These are phyloP conservation scores for Triticum dicoccoides DNA, from an alignment of 176 grass and related monocot genomes.

Conservation along the genomic window DNA sequence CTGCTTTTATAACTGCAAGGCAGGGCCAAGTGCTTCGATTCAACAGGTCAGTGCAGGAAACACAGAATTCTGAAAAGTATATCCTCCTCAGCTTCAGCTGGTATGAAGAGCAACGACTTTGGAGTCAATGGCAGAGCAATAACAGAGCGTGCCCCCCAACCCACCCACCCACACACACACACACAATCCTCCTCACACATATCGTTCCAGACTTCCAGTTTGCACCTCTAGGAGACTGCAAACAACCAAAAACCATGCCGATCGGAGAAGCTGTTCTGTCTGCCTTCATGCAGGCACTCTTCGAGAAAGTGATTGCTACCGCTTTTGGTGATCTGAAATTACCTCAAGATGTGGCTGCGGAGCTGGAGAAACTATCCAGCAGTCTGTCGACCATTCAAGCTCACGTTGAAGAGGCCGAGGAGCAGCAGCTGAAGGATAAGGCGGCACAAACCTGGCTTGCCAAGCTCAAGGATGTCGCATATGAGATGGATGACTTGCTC, in stretches of 20 bases:
- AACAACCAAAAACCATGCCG: slow-evolving; percentile 33
- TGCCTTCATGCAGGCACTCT: slow-evolving; percentile 73
- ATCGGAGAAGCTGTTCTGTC: slow-evolving; percentile 55
- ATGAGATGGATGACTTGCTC: slow-evolving; percentile 73
- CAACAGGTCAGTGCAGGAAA: neutral
- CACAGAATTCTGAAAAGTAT: neutral
- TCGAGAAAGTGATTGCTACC: slow-evolving; percentile 57
- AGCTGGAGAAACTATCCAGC: slow-evolving; percentile 57
- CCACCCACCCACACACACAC: no score
- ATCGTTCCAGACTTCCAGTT: neutral
- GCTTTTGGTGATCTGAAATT: slow-evolving; percentile 52
- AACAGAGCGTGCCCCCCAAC: neutral
- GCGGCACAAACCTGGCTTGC: slow-evolving; percentile 53
- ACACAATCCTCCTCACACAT: neutral
- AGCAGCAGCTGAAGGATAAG: slow-evolving; percentile 58
- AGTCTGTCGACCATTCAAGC: slow-evolving; percentile 48
- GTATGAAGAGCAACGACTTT: slow-evolving; percentile 29
- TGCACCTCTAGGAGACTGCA: neutral
- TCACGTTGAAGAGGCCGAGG: slow-evolving; percentile 73
- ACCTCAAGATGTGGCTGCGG: slow-evolving; percentile 23
- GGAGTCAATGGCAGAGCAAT: slow-evolving; percentile 32
- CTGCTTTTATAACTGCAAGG: neutral
- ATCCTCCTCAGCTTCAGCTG: neutral
- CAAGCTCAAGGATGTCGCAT: slow-evolving; percentile 56
- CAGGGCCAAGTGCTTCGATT: neutral